Evolutionary conservation across 2,329 filamentous ascomycete species (phyloP).

Genomic region (Fragosphaeria purpurea): DNA sequence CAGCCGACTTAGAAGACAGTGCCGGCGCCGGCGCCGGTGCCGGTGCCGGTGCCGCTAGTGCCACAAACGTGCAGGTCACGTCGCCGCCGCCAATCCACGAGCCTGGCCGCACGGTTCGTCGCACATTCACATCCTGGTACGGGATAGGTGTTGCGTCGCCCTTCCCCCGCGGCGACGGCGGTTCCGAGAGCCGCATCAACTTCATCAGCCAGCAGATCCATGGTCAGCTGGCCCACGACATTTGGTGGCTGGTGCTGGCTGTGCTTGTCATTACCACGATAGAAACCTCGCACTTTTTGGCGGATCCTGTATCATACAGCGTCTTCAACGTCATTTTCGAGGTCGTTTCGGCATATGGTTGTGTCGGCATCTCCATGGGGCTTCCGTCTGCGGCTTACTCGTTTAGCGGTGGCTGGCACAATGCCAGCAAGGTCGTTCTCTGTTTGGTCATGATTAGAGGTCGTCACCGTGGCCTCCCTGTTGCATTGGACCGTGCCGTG

Average conservation of each 20-base stretch:
- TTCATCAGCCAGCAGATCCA: constrained; percentile 47
- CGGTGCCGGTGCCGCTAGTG: neutral
- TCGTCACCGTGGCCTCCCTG: constrained; percentile 43
- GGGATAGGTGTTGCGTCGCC: constrained; percentile 30
- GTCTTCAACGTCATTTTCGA: constrained; percentile 51
- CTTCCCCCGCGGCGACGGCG: constrained; percentile 10
- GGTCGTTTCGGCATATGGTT: constrained; percentile 47
- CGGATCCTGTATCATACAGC: constrained; percentile 41
- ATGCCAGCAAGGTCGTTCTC: constrained; percentile 42
- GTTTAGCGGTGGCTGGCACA: constrained; percentile 44
- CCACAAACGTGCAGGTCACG: neutral
- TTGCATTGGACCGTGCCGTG: constrained; percentile 45
- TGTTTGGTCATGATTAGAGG: constrained; percentile 47
- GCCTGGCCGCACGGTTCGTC: constrained; percentile 26
- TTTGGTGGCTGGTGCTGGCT: constrained; percentile 54
- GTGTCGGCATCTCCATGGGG: constrained; percentile 48
- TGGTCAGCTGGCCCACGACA: constrained; percentile 52
- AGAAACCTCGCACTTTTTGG: constrained; percentile 43
- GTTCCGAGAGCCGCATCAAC: constrained; percentile 31
- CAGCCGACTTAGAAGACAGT: constrained; percentile 1
- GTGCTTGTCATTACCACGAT: constrained; percentile 50
- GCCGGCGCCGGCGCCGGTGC: neutral
- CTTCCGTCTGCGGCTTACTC: constrained; percentile 41
- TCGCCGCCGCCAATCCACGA: constrained; percentile 13
- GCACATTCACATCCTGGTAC: constrained; percentile 29